Evolutionary conservation across 352 stramenopile species (phyloP), one percentile per base, ranked within the genome.

Genomic region (Phytopythium boreale): DNA sequence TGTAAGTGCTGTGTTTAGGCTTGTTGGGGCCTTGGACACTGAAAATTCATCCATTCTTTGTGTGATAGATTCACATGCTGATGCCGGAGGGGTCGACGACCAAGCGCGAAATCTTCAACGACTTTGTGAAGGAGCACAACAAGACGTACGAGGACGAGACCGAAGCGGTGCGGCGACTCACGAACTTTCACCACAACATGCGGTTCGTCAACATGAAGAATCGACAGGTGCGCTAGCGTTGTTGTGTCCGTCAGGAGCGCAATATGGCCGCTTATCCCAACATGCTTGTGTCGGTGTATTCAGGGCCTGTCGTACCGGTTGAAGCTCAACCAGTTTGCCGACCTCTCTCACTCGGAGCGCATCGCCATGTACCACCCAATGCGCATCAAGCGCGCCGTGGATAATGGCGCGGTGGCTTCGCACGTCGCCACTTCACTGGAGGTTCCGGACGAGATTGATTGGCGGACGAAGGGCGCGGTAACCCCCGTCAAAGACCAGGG

Each of bases 401-500:
- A 95, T 66, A 92, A 94, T 56, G 80, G 79, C 50, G 86, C 87
- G 9, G 75, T 64, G 51, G 59, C 64, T 15, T 39, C 80, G 26
- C 82, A 94, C 66, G 29, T 71, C 7, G 27, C 78, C 22, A 74
- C 69, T 8, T 81, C 74, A 26, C 60, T 81, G 19, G 50, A 64
- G 5, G 62, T 86, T 1, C 78, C 87, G 0, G 79, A 82, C n/a
- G 86, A 92, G 56, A 82, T 92, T 50, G 90, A 98, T 57, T 98
- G 92, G 92, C 83, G 87, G 20, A 75, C 69, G 60, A 90, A 93
- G 52, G 88, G 88, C 26, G 89, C 88, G 2, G 90, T 97, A 37
- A 97, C 87, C 4, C 84, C 85, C 4, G 88, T 97, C 58, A 97
- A 97, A 55, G 88, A 97, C 66, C 92, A 98, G 74, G 91, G 89